A percentile compares a stretch with the other conserved stretches of the same genome.
Evolutionary conservation across 2,329 filamentous ascomycete species (phyloP).

Genomic region (Aureobasidium leucospermi): DNA sequence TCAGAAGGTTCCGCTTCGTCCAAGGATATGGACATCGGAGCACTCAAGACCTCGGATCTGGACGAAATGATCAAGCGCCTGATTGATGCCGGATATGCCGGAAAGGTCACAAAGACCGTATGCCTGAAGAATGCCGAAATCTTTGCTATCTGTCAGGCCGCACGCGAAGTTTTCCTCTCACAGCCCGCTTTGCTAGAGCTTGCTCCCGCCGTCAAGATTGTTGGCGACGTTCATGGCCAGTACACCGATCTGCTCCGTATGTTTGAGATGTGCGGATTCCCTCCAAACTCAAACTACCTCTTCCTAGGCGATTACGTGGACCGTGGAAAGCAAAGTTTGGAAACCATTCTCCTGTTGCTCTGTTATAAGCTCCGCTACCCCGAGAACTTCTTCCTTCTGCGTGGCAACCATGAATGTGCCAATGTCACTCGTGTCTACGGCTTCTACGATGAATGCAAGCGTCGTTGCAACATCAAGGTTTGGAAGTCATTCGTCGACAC

Average conservation of each 20-base stretch:
- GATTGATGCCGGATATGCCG: slow-evolving; percentile 87
- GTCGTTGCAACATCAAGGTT: slow-evolving; percentile 90
- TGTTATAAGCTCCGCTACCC: slow-evolving; percentile 98
- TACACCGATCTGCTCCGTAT: slow-evolving; percentile 93
- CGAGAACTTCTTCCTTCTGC: slow-evolving; percentile 92
- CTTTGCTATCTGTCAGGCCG: slow-evolving; percentile 81
- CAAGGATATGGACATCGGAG: slow-evolving; percentile 69
- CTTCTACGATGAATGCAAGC: slow-evolving; percentile 97
- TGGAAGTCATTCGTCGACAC: slow-evolving; percentile 98
- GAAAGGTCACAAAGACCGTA: slow-evolving; percentile 95
- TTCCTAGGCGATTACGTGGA: slow-evolving; percentile 97
- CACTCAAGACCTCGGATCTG: slow-evolving; percentile 85
- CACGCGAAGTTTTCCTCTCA: slow-evolving; percentile 79
- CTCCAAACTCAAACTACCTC: slow-evolving; percentile 82
- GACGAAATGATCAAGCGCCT: slow-evolving; percentile 96
- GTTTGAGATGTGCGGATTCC: slow-evolving; percentile 98
- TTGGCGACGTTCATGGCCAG: slow-evolving; percentile 93
- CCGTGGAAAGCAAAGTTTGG: slow-evolving; percentile 88
- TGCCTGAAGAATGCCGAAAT: slow-evolving; percentile 98
- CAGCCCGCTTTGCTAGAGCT: slow-evolving; percentile 90
- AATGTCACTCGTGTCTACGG: slow-evolving; percentile 94
- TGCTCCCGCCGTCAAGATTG: slow-evolving; percentile 92
- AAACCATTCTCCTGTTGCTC: slow-evolving; percentile 85
- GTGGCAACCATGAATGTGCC: slow-evolving; percentile 94
- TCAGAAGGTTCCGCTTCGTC: slow-evolving; percentile 18